phyloP scores from a whole-genome alignment of 1,139 yeast species.

The Schwanniomyces etchellsii region DNA sequence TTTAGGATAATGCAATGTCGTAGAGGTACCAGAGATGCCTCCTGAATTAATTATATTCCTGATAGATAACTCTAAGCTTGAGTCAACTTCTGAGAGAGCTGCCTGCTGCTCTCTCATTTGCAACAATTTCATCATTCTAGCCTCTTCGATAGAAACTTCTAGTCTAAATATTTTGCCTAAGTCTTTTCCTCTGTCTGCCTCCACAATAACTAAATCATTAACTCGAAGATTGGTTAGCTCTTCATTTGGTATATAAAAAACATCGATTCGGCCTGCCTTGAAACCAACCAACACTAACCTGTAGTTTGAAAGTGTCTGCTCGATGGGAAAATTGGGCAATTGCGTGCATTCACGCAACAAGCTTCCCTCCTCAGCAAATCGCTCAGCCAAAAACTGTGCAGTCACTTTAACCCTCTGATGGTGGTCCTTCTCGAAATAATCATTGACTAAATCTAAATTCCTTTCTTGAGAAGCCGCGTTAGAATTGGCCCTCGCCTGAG shows the following conservation, averaged over 20 bases:
- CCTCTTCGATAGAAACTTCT: conserved; percentile 62
- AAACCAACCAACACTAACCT: conserved; percentile 66
- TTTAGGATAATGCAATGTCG: conserved; percentile 58
- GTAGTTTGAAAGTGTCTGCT: conserved; percentile 25
- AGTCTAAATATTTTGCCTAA: conserved; percentile 73
- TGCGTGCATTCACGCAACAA: conserved; percentile 28
- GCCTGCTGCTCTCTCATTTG: conserved; percentile 56
- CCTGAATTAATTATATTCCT: conserved; percentile 13
- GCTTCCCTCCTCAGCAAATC: conserved; percentile 23
- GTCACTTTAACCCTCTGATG: conserved; percentile 38
- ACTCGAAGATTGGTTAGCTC: conserved; percentile 25
- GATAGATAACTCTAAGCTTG: conserved; percentile 20
- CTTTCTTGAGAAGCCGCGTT: conserved; percentile 4
- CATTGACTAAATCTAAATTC: conserved; percentile 21
- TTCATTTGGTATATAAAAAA: conserved; percentile 57
- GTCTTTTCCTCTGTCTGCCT: conserved; percentile 96
- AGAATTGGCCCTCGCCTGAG: too few species aligned
- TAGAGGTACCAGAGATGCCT: conserved; percentile 21
- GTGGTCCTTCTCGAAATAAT: conserved; percentile 35
- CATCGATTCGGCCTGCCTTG: conserved; percentile 83
- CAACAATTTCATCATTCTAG: conserved; percentile 46
- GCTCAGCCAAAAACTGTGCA: conserved; percentile 16
- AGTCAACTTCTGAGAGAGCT: conserved; percentile 30
- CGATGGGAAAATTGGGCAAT: conserved; percentile 40
- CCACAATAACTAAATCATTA: conserved; percentile 86